These are phyloP conservation scores for Fragilaria radians DNA, from an alignment of 108 stramenopile species.

Conservation along the genomic window DNA sequence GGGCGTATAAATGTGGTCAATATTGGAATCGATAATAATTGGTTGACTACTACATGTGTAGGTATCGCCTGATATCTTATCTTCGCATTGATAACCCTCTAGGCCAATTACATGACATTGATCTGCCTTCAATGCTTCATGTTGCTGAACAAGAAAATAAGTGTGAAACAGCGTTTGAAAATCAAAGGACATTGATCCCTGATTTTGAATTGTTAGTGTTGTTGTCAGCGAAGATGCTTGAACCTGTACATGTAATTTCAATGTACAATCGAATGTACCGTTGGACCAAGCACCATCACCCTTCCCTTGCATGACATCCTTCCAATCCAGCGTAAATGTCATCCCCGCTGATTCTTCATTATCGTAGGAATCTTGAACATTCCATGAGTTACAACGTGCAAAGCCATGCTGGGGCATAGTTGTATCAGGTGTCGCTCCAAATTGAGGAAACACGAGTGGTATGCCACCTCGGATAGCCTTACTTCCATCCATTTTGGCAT, in stretches of 20 bases:
- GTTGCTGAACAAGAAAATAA: constrained; percentile 51
- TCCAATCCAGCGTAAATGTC: constrained; percentile 38
- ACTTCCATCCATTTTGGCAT: constrained; percentile 68
- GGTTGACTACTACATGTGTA: background rate
- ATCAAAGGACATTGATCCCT: constrained; percentile 34
- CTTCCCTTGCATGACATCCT: constrained; percentile 47
- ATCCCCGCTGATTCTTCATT: constrained; percentile 40
- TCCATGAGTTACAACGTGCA: constrained; percentile 65
- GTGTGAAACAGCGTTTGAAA: constrained; percentile 74
- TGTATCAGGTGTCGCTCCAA: constrained; percentile 55
- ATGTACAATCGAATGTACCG: constrained; percentile 20
- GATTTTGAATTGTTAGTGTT: constrained; percentile 55
- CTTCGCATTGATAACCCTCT: constrained; percentile 30
- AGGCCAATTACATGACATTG: constrained; percentile 58
- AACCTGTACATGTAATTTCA: constrained; percentile 40
- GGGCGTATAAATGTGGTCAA: constrained; percentile 63
- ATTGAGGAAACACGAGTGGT: constrained; percentile 77
- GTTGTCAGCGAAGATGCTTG: constrained; percentile 37
- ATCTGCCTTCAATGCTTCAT: constrained; percentile 41
- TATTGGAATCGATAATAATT: background rate
- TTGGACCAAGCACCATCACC: constrained; percentile 34
- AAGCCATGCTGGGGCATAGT: constrained; percentile 83
- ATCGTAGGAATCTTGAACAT: constrained; percentile 18
- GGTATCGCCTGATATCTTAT: constrained; percentile 33
- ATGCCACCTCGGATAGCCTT: constrained; percentile 80